These are phyloP conservation scores for Candida caryicola DNA, from an alignment of 805 yeast genomes.

Conservation along the genomic window DNA sequence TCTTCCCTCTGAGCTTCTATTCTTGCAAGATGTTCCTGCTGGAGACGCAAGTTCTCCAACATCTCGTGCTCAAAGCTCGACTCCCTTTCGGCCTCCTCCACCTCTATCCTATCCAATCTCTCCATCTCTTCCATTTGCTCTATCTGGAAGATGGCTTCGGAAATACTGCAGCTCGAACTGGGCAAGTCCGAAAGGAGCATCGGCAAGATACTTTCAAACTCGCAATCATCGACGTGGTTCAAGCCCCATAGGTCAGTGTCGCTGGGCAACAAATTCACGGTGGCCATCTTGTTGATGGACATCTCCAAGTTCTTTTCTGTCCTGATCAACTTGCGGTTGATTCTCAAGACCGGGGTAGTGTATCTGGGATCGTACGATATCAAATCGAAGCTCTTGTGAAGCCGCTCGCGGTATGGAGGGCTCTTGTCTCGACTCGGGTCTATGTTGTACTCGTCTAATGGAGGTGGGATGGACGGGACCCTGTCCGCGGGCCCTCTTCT, in stretches of 20 bases:
- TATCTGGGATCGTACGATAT: slow-evolving; percentile 24
- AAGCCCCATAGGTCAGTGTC: slow-evolving; percentile 19
- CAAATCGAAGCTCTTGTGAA: slow-evolving; percentile 20
- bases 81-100: not conserved
- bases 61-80: not conserved
- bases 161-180: slow-evolving; percentile 1
- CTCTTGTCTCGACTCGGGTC: slow-evolving; percentile 10
- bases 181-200: slow-evolving; percentile 13
- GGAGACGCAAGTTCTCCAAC: not conserved
- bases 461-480: slow-evolving; percentile 7
- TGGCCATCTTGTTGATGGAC: slow-evolving; percentile 18
- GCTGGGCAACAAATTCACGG: slow-evolving; percentile 16
- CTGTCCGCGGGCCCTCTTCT: slow-evolving; percentile 2
- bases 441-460: slow-evolving; percentile 5
- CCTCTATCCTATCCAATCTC: not conserved
- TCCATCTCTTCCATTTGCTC: slow-evolving; percentile 2
- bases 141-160: not conserved
- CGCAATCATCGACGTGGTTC: slow-evolving; percentile 21
- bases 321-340: slow-evolving; percentile 19
- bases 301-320: slow-evolving; percentile 14
- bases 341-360: slow-evolving; percentile 19
- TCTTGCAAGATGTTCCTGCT: slow-evolving; percentile 3
- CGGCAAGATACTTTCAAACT: slow-evolving; percentile 19
- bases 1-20: not conserved
- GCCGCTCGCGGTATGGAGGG: slow-evolving; percentile 21